Conservation (phyloP, 495 filamentous ascomycete species). For the Cryomyces minteri region DNA sequence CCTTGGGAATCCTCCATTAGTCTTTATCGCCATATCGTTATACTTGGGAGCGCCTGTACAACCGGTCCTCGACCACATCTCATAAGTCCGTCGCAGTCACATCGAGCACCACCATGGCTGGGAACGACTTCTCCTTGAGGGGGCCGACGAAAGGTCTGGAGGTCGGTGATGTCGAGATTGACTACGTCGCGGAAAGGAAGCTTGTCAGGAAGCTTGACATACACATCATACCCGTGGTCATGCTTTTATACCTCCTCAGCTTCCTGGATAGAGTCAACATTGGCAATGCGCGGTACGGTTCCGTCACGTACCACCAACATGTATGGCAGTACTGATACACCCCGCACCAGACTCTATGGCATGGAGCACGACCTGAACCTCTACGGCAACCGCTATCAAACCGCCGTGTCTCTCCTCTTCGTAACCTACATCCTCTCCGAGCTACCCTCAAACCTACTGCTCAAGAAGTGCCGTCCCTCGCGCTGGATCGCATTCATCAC, state of each 20-base stretch:
- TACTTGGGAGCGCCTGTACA: too few relatives aligned
- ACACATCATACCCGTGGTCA: slow-evolving; percentile 40
- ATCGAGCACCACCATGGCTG: background rate
- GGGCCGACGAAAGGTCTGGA: background rate
- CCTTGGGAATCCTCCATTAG: too few relatives aligned
- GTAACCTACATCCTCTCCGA: slow-evolving; percentile 45
- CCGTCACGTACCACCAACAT: background rate
- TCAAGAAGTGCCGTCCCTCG: slow-evolving; percentile 45
- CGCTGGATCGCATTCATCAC: slow-evolving; percentile 49
- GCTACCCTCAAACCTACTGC: slow-evolving; percentile 42
- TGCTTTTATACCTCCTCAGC: slow-evolving; percentile 41
- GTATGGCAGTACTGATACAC: too few relatives aligned
- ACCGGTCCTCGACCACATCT: too few relatives aligned
- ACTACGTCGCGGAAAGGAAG: slow-evolving; percentile 25
- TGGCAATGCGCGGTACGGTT: slow-evolving; percentile 44
- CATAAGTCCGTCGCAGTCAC: too few relatives aligned
- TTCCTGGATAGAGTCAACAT: too few relatives aligned
- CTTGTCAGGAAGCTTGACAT: slow-evolving; percentile 36
- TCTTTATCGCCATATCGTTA: too few relatives aligned
- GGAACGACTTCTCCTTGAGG: background rate
- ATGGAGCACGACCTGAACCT: slow-evolving; percentile 49
- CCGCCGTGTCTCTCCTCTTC: slow-evolving; percentile 53
- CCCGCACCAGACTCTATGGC: slow-evolving; percentile 33
- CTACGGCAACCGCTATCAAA: slow-evolving; percentile 45
- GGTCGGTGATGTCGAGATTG: slow-evolving; percentile 12